Conservation (phyloP, 1,139 yeast genomes). For the Lodderomyces pseudojiufengensis region DNA sequence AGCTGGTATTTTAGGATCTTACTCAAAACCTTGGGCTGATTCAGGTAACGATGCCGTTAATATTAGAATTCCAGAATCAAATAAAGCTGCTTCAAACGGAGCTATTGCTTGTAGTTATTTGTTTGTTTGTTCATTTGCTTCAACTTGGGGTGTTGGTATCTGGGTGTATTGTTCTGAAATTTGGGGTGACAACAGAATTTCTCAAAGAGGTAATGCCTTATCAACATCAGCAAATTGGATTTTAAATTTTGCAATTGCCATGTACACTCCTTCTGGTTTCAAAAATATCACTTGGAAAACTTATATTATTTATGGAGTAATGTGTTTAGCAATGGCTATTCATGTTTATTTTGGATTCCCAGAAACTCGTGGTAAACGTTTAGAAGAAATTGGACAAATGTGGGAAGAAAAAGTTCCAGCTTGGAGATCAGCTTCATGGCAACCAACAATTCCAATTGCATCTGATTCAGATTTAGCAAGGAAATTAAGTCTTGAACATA, state of each 20-base stretch:
- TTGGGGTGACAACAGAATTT: conserved; percentile 51
- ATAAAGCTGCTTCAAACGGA: conserved; percentile 44
- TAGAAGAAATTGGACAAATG: conserved; percentile 61
- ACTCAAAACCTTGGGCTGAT: conserved; percentile 30
- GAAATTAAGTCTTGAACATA: conserved; percentile 34
- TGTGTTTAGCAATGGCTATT: conserved; percentile 51
- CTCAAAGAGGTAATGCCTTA: conserved; percentile 55
- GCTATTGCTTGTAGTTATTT: conserved; percentile 59
- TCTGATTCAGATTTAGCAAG: conserved; percentile 37
- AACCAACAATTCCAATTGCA: conserved; percentile 39
- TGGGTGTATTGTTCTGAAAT: conserved; percentile 58
- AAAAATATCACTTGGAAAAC: conserved; percentile 46
- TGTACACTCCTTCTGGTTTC: conserved; percentile 49
- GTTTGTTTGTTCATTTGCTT: conserved; percentile 51
- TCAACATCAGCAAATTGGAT: conserved; percentile 53
- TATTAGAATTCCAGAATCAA: conserved; percentile 35
- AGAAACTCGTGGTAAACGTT: conserved; percentile 58
- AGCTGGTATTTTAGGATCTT: conserved; percentile 43
- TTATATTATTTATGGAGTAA: conserved; percentile 43
- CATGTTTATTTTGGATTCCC: conserved; percentile 68
- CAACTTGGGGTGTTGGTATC: conserved; percentile 57
- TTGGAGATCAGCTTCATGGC: conserved; percentile 47
- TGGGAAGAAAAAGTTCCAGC: conserved; percentile 58
- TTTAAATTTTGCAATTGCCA: conserved; percentile 50
- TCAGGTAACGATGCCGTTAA: conserved; percentile 41